A percentile compares a stretch with the other conserved stretches of the same genome.
Evolutionary conservation across 208 protist genomes (phyloP).

Genomic region (Strigomonas culicis): DNA sequence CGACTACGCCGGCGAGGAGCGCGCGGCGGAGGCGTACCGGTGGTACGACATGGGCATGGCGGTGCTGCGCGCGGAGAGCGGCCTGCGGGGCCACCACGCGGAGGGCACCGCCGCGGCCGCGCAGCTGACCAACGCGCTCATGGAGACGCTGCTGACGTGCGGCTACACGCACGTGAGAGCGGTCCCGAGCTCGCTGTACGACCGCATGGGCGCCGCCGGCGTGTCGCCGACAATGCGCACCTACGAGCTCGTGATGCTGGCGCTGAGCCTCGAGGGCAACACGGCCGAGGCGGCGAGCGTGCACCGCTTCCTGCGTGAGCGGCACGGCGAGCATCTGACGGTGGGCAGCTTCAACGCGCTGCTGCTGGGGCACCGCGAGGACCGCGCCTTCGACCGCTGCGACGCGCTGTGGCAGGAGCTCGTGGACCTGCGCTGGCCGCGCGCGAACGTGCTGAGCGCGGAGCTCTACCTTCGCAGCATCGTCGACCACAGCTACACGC

Average conservation of each 20-base stretch:
- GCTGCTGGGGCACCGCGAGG: constrained; percentile 77
- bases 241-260: constrained; percentile 71
- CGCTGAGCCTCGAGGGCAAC: constrained; percentile 70
- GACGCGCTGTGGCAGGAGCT: constrained; percentile 82
- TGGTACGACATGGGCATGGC: constrained; percentile 68
- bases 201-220: constrained; percentile 65
- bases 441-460: constrained; percentile 57
- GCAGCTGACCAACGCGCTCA: constrained; percentile 72
- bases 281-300: constrained; percentile 74
- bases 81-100: constrained; percentile 4
- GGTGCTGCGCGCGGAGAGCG: constrained; percentile 14
- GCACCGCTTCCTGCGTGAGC: constrained; percentile 55
- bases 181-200: constrained; percentile 66
- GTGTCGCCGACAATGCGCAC: constrained; percentile 74
- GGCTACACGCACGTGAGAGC: constrained; percentile 72
- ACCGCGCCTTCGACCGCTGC: constrained; percentile 59
- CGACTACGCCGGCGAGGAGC: constrained; percentile 63
- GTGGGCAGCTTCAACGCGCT: constrained; percentile 75
- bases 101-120: constrained; percentile 28
- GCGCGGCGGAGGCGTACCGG: constrained; percentile 71
- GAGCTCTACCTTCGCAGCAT: constrained; percentile 88
- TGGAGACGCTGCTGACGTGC: constrained; percentile 69
- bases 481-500: constrained; percentile 83
- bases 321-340: constrained; percentile 58
- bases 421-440: constrained; percentile 79